These are phyloP conservation scores for Sporodiniella umbellata DNA, from an alignment of 371 early-diverging fungal species.

Conservation along the genomic window DNA sequence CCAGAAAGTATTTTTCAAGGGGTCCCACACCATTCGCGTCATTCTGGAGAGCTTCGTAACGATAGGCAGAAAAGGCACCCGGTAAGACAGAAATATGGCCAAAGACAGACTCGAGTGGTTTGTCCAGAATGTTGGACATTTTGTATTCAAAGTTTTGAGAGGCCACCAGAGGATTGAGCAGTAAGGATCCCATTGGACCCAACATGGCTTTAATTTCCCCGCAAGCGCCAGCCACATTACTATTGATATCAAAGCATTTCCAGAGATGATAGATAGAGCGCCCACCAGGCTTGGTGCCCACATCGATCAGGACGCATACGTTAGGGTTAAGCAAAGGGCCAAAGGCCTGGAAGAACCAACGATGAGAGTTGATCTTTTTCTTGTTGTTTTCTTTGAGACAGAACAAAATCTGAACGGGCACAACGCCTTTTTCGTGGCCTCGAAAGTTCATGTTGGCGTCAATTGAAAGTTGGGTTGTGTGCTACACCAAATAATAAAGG, in stretches of 20 bases:
- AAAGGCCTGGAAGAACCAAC: slow-evolving; percentile 89
- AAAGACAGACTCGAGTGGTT: slow-evolving; percentile 82
- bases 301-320: slow-evolving; percentile 78
- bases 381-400: slow-evolving; percentile 74
- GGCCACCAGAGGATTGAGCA: slow-evolving; percentile 88
- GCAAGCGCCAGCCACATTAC: slow-evolving; percentile 77
- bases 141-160: slow-evolving; percentile 87
- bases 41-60: slow-evolving; percentile 72
- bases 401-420: slow-evolving; percentile 78
- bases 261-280: slow-evolving; percentile 65
- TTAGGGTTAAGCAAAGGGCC: slow-evolving; percentile 73
- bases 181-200: slow-evolving; percentile 66
- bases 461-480: slow-evolving; percentile 76
- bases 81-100: slow-evolving; percentile 83
- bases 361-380: slow-evolving; percentile 84
- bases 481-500: slow-evolving; percentile 25
- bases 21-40: slow-evolving; percentile 59
- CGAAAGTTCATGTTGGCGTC: slow-evolving; percentile 58
- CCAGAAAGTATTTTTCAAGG: slow-evolving; percentile 75
- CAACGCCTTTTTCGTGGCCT: slow-evolving; percentile 63
- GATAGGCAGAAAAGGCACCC: slow-evolving; percentile 85
- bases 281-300: slow-evolving; percentile 75
- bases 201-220: slow-evolving; percentile 83
- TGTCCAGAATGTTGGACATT: slow-evolving; percentile 85
- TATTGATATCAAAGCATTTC: slow-evolving; percentile 77